Percentiles rank a stretch among this genome's conserved stretches.
These are phyloP conservation scores for Aspergillus egyptiacus DNA, from an alignment of 495 filamentous ascomycete genomes.

Conservation along the genomic window DNA sequence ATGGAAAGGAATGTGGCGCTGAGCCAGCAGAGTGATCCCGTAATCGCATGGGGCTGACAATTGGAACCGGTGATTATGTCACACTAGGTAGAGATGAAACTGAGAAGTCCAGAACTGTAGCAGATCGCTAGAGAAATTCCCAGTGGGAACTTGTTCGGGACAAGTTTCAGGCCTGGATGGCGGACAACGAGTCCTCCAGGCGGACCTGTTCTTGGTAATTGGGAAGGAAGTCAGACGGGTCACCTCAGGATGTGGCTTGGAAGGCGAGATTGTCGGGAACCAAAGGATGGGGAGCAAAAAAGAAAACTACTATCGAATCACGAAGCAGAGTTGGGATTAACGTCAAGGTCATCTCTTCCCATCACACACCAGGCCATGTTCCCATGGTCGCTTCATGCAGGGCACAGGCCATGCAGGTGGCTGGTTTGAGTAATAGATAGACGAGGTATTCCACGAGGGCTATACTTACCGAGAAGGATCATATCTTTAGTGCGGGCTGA, in stretches of 20 bases:
- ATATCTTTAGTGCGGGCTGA: too few species aligned
- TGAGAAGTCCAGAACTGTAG: conserved; percentile 15
- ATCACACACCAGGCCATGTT: background rate
- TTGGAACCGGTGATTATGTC: conserved; percentile 16
- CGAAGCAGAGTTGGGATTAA: background rate
- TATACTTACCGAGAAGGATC: too few species aligned
- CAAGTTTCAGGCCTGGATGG: background rate
- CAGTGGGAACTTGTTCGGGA: background rate
- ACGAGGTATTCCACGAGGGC: background rate
- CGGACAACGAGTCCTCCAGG: conserved; percentile 18
- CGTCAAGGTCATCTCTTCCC: background rate
- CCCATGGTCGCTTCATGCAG: background rate
- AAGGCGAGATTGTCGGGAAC: background rate
- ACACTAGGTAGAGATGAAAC: conserved; percentile 9
- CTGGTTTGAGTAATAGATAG: conserved; percentile 18
- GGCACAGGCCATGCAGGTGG: conserved; percentile 21
- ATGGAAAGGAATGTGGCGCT: conserved; percentile 9
- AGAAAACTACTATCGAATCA: background rate
- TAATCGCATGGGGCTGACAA: conserved; percentile 12
- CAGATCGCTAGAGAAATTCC: conserved; percentile 6
- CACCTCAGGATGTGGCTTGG: too few species aligned
- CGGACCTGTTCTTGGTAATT: background rate
- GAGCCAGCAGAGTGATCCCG: conserved; percentile 7
- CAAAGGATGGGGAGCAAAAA: background rate
- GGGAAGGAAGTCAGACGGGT: background rate